These are phyloP conservation scores for Plenodomus biglobosus DNA, from an alignment of 2,329 filamentous ascomycete species.

Conservation along the genomic window DNA sequence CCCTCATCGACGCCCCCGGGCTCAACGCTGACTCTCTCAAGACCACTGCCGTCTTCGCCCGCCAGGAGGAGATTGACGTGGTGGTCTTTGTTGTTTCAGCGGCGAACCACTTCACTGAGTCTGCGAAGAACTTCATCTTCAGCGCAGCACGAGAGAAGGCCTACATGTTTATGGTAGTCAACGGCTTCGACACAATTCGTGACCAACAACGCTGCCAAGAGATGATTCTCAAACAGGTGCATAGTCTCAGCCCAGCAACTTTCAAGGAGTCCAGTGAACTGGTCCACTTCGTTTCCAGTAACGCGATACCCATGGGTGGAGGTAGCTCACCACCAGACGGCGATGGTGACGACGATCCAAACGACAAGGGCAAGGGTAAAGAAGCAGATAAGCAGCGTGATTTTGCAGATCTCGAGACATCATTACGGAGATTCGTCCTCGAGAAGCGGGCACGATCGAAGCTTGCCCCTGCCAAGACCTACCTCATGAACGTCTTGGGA, in stretches of 20 bases:
- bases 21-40: slow-evolving; percentile 95
- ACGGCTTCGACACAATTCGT: slow-evolving; percentile 90
- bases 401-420: slow-evolving; percentile 86
- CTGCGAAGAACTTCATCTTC: slow-evolving; percentile 96
- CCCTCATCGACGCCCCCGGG: slow-evolving; percentile 92
- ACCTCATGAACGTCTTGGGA: slow-evolving; percentile 87
- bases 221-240: slow-evolving; percentile 88
- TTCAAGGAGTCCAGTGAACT: slow-evolving; percentile 90
- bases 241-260: slow-evolving; percentile 83
- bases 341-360: slow-evolving; percentile 48
- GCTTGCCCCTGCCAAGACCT: slow-evolving; percentile 91
- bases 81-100: slow-evolving; percentile 98
- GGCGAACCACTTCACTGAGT: slow-evolving; percentile 95
- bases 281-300: slow-evolving; percentile 97
- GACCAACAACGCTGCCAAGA: slow-evolving; percentile 91
- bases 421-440: slow-evolving; percentile 86
- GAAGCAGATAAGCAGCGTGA: slow-evolving; percentile 79
- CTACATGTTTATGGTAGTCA: slow-evolving; percentile 98
- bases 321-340: slow-evolving; percentile 37
- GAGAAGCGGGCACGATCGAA: slow-evolving; percentile 96
- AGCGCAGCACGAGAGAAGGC: slow-evolving; percentile 95
- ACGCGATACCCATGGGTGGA: slow-evolving; percentile 75
- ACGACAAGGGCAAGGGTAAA: slow-evolving; percentile 65
- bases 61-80: slow-evolving; percentile 98
- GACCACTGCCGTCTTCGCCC: slow-evolving; percentile 93